Conservation (phyloP, 2,329 filamentous ascomycete species). For the Lojkania enalia region DNA sequence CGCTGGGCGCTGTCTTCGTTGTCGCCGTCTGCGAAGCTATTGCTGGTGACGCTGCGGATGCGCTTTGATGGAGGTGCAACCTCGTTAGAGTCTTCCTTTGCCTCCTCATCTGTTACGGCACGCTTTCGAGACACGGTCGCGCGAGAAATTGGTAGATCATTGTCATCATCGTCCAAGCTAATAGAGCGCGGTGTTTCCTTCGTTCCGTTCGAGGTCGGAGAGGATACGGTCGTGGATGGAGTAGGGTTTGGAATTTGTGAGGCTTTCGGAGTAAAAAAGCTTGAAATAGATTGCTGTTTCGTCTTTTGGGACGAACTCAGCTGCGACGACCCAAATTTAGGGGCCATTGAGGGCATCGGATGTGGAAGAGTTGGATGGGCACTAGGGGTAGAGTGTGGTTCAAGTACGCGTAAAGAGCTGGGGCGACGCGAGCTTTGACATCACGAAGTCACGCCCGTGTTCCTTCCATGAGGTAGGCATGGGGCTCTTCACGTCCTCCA, state of each 20-base stretch:
- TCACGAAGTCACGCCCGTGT: slow-evolving; percentile 18
- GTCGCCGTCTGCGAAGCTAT: slow-evolving; percentile 20
- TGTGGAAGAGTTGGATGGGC: too few species aligned
- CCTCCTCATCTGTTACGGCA: slow-evolving; percentile 29
- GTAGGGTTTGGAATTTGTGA: slow-evolving; percentile 39
- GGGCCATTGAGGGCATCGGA: slow-evolving; percentile 40
- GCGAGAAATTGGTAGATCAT: slow-evolving; percentile 13
- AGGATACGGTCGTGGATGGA: slow-evolving; percentile 21
- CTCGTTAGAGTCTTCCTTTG: slow-evolving; percentile 42
- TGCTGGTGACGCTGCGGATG: slow-evolving; percentile 24
- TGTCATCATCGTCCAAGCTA: slow-evolving; percentile 19
- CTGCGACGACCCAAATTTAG: slow-evolving; percentile 38
- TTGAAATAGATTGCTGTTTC: slow-evolving; percentile 82
- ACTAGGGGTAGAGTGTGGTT: not conserved
- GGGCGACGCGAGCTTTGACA: slow-evolving; percentile 13
- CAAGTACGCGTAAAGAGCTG: not conserved
- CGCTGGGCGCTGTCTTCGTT: slow-evolving; percentile 15
- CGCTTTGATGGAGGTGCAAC: slow-evolving; percentile 45
- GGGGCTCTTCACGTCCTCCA: too few species aligned
- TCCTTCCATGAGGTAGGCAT: too few species aligned
- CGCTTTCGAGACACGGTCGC: slow-evolving; percentile 26
- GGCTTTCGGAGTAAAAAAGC: slow-evolving; percentile 68
- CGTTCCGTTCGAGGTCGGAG: slow-evolving; percentile 21
- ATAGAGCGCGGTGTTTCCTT: slow-evolving; percentile 7
- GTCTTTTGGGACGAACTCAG: slow-evolving; percentile 51